These are phyloP conservation scores for Ambrosia hybrid DNA, from an alignment of 140 eudicot genomes.

Conservation along the genomic window DNA sequence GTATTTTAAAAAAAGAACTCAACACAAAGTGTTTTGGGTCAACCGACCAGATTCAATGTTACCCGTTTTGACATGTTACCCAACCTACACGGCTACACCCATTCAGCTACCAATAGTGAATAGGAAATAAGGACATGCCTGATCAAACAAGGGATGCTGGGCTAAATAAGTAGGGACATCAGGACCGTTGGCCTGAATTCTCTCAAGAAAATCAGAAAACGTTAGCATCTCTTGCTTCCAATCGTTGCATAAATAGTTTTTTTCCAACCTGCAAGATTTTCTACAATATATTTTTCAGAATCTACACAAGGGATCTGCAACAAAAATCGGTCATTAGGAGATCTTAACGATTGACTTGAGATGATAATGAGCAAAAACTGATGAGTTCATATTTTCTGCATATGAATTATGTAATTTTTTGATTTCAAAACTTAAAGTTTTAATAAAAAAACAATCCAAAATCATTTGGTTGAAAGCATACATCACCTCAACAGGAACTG, in stretches of 20 bases:
- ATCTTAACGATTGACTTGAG: constrained; percentile 18
- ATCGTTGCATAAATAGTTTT: constrained; percentile 73
- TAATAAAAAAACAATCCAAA: not conserved
- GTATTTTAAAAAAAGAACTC: not conserved
- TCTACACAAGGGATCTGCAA: constrained; percentile 37
- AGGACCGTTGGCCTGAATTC: constrained; percentile 63
- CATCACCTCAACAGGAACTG: constrained; percentile 98
- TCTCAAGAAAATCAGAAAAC: constrained; percentile 87
- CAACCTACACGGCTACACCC: not conserved
- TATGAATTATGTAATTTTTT: constrained; percentile 11
- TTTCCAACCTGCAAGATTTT: constrained; percentile 81
- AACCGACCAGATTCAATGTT: not conserved
- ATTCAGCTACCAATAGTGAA: constrained; percentile 12
- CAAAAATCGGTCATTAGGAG: constrained; percentile 25
- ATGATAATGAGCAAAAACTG: constrained; percentile 5
- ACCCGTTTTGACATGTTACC: constrained; percentile 5
- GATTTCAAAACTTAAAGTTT: not conserved
- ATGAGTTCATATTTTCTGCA: not conserved
- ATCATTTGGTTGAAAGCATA: constrained; percentile 21
- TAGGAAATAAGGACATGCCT: constrained; percentile 59
- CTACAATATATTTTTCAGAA: constrained; percentile 33
- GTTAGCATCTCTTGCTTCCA: constrained; percentile 98
- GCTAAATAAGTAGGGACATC: constrained; percentile 78
- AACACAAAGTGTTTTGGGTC: not conserved
- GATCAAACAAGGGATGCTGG: constrained; percentile 98